Evolutionary conservation across 805 yeast genomes (phyloP).

Genomic region (Barnettozyma pratensis): DNA sequence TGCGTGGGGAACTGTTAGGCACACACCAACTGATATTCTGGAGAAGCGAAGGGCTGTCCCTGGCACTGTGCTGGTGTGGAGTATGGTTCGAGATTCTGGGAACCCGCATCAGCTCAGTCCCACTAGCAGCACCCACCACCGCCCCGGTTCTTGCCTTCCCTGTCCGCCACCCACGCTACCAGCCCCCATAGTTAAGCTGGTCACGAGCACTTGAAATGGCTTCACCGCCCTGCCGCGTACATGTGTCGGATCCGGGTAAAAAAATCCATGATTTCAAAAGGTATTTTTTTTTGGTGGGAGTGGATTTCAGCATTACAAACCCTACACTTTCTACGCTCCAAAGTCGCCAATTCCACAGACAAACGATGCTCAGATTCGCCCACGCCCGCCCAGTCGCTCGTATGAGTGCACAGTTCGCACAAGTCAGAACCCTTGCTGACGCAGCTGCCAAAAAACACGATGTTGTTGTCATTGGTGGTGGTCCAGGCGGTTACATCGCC

Average conservation of each 20-base stretch:
- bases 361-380: constrained; percentile 19
- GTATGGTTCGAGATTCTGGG: too few species aligned
- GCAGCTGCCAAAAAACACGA: constrained; percentile 55
- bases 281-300: background rate
- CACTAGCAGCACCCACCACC: too few species aligned
- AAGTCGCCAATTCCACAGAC: background rate
- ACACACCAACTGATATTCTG: background rate
- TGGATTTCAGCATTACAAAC: too few species aligned
- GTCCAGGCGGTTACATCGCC: constrained; percentile 99
- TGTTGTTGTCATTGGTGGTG: constrained; percentile 95
- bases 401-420: background rate
- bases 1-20: constrained; percentile 1
- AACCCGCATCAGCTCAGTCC: too few species aligned
- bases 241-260: constrained; percentile 7
- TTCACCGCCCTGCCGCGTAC: too few species aligned
- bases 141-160: too few species aligned
- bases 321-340: background rate
- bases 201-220: too few species aligned
- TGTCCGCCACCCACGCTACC: too few species aligned
- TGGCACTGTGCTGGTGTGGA: too few species aligned
- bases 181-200: too few species aligned
- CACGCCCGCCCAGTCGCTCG: constrained; percentile 12
- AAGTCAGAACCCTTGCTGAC: constrained; percentile 13
- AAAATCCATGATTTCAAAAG: background rate
- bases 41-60: too few species aligned